Base-by-base conservation (phyloP, 305 asterid species). In the Fraxinus nigra region DNA sequence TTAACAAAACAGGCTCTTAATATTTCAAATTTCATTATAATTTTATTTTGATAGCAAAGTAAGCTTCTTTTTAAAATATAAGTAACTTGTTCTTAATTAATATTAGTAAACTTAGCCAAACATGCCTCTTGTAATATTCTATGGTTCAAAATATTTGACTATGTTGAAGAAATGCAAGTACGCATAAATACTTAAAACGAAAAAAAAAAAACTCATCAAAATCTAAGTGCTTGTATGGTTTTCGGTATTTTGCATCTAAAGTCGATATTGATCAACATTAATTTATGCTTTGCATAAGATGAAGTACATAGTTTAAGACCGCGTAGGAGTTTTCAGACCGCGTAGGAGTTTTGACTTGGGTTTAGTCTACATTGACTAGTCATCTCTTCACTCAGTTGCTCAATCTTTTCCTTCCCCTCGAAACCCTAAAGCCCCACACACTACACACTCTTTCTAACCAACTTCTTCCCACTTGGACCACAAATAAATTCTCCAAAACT, bases 401-500 rank as follows among this genome's bases (percentile, higher is more conserved):
- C 14, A 40, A 2, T 32, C 2, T 48, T 48, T 48, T 48, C 61
- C 61, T 14, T 48, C 22, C 59, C 59, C 59, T 13, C 59, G 14
- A 48, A 14, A 48, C 61, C 61, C 61, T 1, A 48, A 16, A 48
- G 61, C 61, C 61, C 20, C 61, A 48, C 61, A 16, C 61, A 48
- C 22, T 48, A 48, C 20, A 20, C 22, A 48, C 61, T 14, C 1
- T 16, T 48, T 48, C 61, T 4, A 14, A 0, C 7, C 61, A 16
- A 14, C 7, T 48, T 48, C 59, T 48, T 4, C 61, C 22, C 61
- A 48, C 61, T 48, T 48, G 61, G 20, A 0, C 80, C 43, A 54
- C 13, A 78, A 84, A 75, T 8, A 75, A 59, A 40, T 22, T 70
- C 9, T 28, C 16, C 61, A 26, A 14, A 63, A 72, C 85, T 73